Evolutionary conservation across 352 stramenopile genomes (phyloP), one percentile per base, ranked within the genome.

Genomic region (Globisporangium cederbergense): DNA sequence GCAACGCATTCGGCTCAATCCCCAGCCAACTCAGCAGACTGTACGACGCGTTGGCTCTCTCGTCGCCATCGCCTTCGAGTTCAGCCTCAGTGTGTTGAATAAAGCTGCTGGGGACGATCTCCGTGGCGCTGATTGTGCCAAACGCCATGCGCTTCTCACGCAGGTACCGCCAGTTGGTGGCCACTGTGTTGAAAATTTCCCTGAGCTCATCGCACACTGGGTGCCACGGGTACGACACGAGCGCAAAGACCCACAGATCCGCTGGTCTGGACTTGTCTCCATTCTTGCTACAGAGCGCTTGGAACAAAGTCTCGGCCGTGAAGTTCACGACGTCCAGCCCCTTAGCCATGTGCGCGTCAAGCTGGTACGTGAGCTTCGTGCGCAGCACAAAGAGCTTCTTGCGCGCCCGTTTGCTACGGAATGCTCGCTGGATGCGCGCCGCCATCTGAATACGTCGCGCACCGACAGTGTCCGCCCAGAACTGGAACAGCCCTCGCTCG

Each of bases 11-110:
- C 18, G 65, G 54, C 0, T 57, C 30, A 0, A 83, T 40, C 0
- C 53, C 69, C 11, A 83, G 57, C 60, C 65, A 80, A 11, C 58
- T 79, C 49, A 77, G 60, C 8, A 81, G 58, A 42, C 75, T 83
- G 58, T 75, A 77, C 7, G 18, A 0, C 25, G 20, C 36, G 5
- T 22, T 20, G 8, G 34, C 3, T 32, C 25, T 28, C 25, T 58
- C 47, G 3, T 30, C 47, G 2, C n/a, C 46, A 58, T 25, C 14
- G 14, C 14, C 40, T 53, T 52, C 38, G 16, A 18, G n/a, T 16
- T 30, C 43, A 14, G 25, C 11, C 16, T 62, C 42, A 20, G 22
- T 28, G 28, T 11, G 16, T 54, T 22, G 38, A 30, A 25, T 0
- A 2, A 28, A 14, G 10, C 20, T 38, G 42, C 42, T 49, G 10